Evolutionary conservation across 768 basidiomycete genomes (phyloP).

Genomic region (Kwoniella mangroviensis): DNA sequence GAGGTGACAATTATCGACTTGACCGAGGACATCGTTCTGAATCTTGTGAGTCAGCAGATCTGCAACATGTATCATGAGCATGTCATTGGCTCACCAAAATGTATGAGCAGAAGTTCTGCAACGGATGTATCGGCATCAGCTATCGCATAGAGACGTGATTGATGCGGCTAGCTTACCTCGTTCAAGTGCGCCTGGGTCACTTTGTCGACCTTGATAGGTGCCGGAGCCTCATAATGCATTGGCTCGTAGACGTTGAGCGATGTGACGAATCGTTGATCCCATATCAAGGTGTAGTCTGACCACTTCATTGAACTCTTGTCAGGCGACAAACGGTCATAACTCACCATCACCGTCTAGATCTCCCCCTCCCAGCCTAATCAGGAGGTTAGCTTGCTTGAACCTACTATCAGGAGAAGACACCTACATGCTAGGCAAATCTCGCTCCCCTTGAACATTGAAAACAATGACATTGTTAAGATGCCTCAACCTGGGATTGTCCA

Average conservation of each 20-base stretch:
- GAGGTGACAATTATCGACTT: slow-evolving; percentile 54
- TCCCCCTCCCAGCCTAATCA: slow-evolving; percentile 53
- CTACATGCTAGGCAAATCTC: slow-evolving; percentile 53
- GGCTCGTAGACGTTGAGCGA: slow-evolving; percentile 38
- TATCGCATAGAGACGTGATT: too few relatives aligned
- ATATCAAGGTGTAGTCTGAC: slow-evolving; percentile 55
- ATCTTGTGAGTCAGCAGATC: background rate
- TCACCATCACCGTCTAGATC: slow-evolving; percentile 54
- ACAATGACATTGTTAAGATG: slow-evolving; percentile 57
- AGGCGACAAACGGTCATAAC: background rate
- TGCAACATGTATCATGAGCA: background rate
- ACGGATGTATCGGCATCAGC: slow-evolving; percentile 5
- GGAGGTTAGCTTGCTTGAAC: slow-evolving; percentile 6
- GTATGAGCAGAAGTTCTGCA: slow-evolving; percentile 53
- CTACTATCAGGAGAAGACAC: background rate
- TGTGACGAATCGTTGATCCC: slow-evolving; percentile 53
- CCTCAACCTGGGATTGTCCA: slow-evolving; percentile 47
- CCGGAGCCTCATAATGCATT: slow-evolving; percentile 52
- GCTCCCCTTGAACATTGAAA: slow-evolving; percentile 46
- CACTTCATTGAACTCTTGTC: background rate
- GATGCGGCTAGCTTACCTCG: slow-evolving; percentile 32
- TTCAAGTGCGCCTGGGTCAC: slow-evolving; percentile 50
- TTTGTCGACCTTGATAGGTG: slow-evolving; percentile 34
- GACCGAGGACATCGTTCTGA: slow-evolving; percentile 57
- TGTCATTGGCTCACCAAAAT: slow-evolving; percentile 37